These are phyloP conservation scores for Dillenia turbinata DNA, from an alignment of 164 flowering plant genomes.

Conservation along the genomic window DNA sequence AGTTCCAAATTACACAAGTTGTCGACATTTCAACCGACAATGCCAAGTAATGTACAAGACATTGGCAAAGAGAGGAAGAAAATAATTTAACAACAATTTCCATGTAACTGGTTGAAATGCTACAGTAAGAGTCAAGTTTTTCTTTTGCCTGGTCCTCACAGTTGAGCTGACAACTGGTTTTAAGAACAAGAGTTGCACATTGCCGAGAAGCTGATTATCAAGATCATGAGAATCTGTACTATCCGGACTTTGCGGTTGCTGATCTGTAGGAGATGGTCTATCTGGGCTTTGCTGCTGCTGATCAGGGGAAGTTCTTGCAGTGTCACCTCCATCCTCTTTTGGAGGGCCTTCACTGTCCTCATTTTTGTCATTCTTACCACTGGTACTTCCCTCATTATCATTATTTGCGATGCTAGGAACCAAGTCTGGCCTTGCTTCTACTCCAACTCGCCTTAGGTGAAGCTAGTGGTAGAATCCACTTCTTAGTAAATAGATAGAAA, in stretches of 20 bases:
- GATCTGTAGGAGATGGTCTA: conserved; percentile 11
- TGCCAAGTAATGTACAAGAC: conserved; percentile 23
- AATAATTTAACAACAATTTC: conserved; percentile 3
- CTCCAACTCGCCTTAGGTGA: conserved; percentile 87
- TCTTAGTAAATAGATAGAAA: conserved; percentile 4
- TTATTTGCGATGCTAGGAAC: conserved; percentile 42
- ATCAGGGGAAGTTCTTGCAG: conserved; percentile 25
- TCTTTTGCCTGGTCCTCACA: neutral
- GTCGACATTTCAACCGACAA: conserved; percentile 16
- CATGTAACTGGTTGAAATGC: conserved; percentile 1
- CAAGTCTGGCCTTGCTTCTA: conserved; percentile 73
- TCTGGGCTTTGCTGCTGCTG: neutral
- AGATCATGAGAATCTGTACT: conserved; percentile 25
- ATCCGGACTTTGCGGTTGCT: conserved; percentile 37
- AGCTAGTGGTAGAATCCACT: conserved; percentile 42
- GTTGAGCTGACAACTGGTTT: conserved; percentile 7
- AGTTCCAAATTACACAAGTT: conserved; percentile 21
- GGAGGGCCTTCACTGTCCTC: conserved; percentile 36
- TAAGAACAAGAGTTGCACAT: conserved; percentile 12
- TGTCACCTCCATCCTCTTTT: conserved; percentile 19
- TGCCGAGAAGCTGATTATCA: conserved; percentile 24
- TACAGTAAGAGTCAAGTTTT: neutral
- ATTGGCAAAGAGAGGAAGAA: conserved; percentile 4
- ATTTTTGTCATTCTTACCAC: conserved; percentile 34
- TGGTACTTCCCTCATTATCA: conserved; percentile 42